These are phyloP conservation scores for Suhomyces guaymorum DNA, from an alignment of 1,139 yeast species.

Conservation along the genomic window DNA sequence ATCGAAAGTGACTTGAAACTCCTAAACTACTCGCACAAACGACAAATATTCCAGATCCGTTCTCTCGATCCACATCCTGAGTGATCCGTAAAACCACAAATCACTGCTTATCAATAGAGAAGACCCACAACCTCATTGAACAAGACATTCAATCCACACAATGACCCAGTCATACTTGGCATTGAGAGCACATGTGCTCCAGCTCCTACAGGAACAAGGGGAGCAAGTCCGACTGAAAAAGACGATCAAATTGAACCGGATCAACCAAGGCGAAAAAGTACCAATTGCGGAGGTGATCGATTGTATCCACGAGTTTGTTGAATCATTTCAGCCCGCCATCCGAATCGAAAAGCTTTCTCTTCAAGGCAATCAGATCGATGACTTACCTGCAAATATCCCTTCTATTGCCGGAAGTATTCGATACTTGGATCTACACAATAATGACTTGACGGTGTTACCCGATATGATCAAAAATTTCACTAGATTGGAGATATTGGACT, in stretches of 20 bases:
- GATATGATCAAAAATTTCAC: constrained; percentile 38
- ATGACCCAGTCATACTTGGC: constrained; percentile 11
- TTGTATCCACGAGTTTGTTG: constrained; percentile 17
- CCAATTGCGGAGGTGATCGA: constrained; percentile 18
- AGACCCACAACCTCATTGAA: background rate
- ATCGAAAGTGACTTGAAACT: too few species aligned
- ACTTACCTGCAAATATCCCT: constrained; percentile 51
- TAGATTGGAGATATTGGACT: constrained; percentile 64
- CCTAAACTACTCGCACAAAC: too few species aligned
- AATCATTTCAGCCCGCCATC: constrained; percentile 28
- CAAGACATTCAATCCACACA: background rate
- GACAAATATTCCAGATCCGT: too few species aligned
- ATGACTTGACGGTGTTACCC: constrained; percentile 57
- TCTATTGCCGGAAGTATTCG: constrained; percentile 47
- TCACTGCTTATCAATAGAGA: background rate
- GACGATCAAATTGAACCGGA: constrained; percentile 17
- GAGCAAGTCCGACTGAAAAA: constrained; percentile 19
- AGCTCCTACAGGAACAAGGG: constrained; percentile 18
- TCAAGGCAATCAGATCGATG: constrained; percentile 49
- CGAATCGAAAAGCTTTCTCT: constrained; percentile 55
- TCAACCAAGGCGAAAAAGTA: constrained; percentile 6
- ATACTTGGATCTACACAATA: constrained; percentile 68
- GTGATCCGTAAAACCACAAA: too few species aligned
- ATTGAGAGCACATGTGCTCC: constrained; percentile 12
- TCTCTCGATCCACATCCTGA: too few species aligned